Conservation (phyloP, 2,329 filamentous ascomycete genomes). For the Daldinia eschscholtzii region DNA sequence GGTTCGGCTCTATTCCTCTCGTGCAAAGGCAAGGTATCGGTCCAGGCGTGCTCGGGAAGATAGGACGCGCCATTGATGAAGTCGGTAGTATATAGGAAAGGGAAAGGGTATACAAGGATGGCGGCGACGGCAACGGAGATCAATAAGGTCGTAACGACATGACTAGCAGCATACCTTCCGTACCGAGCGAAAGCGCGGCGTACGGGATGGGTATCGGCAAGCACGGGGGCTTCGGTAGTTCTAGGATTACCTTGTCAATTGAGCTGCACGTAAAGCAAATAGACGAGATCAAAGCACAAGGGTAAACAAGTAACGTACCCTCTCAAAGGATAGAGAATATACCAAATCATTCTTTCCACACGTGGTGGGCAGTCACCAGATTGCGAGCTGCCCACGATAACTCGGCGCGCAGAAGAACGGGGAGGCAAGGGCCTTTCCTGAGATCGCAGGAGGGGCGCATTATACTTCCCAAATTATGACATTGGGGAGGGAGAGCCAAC, state of each 20-base stretch:
- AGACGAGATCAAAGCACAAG: slow-evolving; percentile 12
- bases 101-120: slow-evolving; percentile 78
- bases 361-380: slow-evolving; percentile 29
- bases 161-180: slow-evolving; percentile 76
- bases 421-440: slow-evolving; percentile 39
- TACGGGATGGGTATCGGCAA: slow-evolving; percentile 74
- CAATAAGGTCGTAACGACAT: slow-evolving; percentile 80
- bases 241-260: slow-evolving; percentile 57
- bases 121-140: slow-evolving; percentile 79
- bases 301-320: slow-evolving; percentile 72
- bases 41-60: slow-evolving; percentile 85
- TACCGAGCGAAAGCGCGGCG: slow-evolving; percentile 75
- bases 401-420: slow-evolving; percentile 29
- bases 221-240: slow-evolving; percentile 78
- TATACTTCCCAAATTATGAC: slow-evolving; percentile 33
- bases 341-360: slow-evolving; percentile 75
- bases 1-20: slow-evolving; percentile 64
- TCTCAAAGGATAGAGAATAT: slow-evolving; percentile 80
- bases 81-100: slow-evolving; percentile 80
- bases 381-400: slow-evolving; percentile 37
- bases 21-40: slow-evolving; percentile 74
- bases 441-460: slow-evolving; percentile 38
- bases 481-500: slow-evolving; percentile 12
- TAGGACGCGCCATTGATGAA: slow-evolving; percentile 78
- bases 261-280: slow-evolving; percentile 13